phyloP scores from a whole-genome alignment of 2,329 filamentous ascomycete genomes.

The Diaporthe sp. region DNA sequence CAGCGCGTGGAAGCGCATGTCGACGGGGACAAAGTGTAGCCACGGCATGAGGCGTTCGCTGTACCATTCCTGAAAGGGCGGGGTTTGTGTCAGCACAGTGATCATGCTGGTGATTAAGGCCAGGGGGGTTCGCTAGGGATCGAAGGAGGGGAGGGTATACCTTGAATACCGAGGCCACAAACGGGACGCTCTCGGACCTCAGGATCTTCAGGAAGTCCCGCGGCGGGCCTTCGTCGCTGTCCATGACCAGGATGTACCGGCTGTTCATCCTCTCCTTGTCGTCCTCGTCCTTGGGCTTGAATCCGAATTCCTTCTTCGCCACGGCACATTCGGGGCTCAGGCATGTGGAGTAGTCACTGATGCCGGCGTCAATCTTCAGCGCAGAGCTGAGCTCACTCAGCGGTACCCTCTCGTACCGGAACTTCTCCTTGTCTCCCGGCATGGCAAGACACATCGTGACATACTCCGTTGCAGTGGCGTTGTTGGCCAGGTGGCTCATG shows the following conservation, averaged over 20 bases:
- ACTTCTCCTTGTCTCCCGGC: constrained; percentile 55
- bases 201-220: constrained; percentile 72
- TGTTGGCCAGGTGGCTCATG: constrained; percentile 77
- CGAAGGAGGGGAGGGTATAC: not conserved
- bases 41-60: constrained; percentile 81
- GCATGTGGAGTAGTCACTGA: constrained; percentile 71
- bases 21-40: constrained; percentile 86
- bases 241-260: constrained; percentile 80
- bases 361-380: constrained; percentile 69
- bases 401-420: constrained; percentile 69
- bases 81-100: not conserved
- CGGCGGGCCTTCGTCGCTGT: constrained; percentile 78
- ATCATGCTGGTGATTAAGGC: no score
- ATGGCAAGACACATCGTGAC: constrained; percentile 71
- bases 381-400: constrained; percentile 67
- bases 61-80: constrained; percentile 73
- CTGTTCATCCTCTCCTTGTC: constrained; percentile 69
- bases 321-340: constrained; percentile 63
- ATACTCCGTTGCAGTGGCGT: constrained; percentile 63
- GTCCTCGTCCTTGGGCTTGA: constrained; percentile 59
- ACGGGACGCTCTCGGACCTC: constrained; percentile 75
- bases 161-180: constrained; percentile 80
- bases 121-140: no score
- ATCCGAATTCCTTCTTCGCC: constrained; percentile 66
- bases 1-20: constrained; percentile 79